Evolutionary conservation across 2,329 filamentous ascomycete species (phyloP), one percentile per base, ranked within the genome.

Genomic region (Fusarium nurragi): DNA sequence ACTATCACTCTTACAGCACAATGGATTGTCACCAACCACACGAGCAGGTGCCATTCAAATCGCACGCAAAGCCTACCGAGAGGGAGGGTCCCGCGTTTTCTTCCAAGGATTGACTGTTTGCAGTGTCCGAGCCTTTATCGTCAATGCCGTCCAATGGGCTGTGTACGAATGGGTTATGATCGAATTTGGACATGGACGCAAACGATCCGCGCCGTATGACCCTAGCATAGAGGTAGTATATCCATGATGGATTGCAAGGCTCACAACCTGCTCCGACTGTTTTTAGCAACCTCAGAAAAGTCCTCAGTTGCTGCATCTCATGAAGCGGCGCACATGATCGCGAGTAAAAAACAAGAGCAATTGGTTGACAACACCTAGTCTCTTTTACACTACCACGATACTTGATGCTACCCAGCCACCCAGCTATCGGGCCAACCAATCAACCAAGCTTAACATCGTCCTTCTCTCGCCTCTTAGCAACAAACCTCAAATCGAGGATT

Each of bases 81-180:
- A 83, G 39, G 88, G 86, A 26, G 90, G 91, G 0, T 32, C 82
- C 10, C 75, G 78, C 28, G 83, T 87, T 2, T 93, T 94, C 77
- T 93, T 92, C 74, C 83, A 88, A 26, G 91, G 91, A 0, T 76
- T 98, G 38, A 87, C 88, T 1, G 83, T 97, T 28, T 98, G 94
- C 76, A 96, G 92, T 76, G 78, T 91, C 10, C 83, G 94, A 68
- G 94, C 94, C 1, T 97, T 98, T 75, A 81, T 97, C 49, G 94
- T 97, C 36, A 97, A 97, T 79, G 94, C 94, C 4, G 90, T 92
- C n/a, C 84, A 93, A 80, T 98, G 94, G 94, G 90, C 90, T 22
- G 87, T 92, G 7, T 97, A 97, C 75, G 94, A 97, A 78, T 93
- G 90, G 88, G 86, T 92, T 71, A 94, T 97, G 90, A 73, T 76